phyloP scores from a whole-genome alignment of 164 flowering plant genomes.

The Annona cherimola region DNA sequence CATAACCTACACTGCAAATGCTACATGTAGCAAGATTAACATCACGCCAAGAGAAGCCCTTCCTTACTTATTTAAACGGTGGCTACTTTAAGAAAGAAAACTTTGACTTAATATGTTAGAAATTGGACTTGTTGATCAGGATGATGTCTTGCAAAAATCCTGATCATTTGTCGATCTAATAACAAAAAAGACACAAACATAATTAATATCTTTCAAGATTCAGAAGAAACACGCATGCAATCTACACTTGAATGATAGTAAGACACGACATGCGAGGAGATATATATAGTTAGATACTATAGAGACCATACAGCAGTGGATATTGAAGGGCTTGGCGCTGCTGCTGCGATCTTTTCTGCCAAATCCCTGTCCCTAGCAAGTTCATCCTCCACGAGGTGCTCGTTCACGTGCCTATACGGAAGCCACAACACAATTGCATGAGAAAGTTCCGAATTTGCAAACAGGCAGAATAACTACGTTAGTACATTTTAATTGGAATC shows the following conservation, averaged over 20 bases:
- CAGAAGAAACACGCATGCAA: not conserved
- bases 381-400: constrained; percentile 12
- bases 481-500: not conserved
- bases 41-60: no score
- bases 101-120: no score
- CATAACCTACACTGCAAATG: no score
- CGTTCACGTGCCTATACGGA: constrained; percentile 13
- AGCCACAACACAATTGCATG: not conserved
- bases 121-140: no score
- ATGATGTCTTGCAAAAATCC: no score
- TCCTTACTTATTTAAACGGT: no score
- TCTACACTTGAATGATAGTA: no score
- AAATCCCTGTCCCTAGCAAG: constrained; percentile 18
- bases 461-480: not conserved
- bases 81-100: no score
- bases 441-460: not conserved
- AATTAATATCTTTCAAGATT: not conserved
- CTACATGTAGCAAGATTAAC: no score
- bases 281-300: not conserved
- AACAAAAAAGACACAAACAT: not conserved
- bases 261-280: no score
- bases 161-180: no score
- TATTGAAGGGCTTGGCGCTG: constrained; percentile 18
- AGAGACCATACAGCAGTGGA: constrained; percentile 12
- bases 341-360: constrained; percentile 36